Evolutionary conservation across 805 yeast species (phyloP), one percentile per base, ranked within the genome.

Genomic region (Candida maesae): DNA sequence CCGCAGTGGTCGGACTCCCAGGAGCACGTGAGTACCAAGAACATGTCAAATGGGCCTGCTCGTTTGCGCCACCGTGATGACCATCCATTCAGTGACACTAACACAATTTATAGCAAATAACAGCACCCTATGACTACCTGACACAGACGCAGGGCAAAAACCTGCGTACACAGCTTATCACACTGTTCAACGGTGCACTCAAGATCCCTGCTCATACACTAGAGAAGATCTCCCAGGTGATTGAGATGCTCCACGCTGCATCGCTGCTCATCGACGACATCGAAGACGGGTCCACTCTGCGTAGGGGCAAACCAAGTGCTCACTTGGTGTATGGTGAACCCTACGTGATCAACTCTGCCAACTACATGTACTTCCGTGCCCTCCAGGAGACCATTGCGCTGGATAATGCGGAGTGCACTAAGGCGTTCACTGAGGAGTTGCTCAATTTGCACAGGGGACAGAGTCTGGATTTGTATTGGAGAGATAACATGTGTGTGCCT

Each of bases 381-480:
- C 20, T 47, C 27, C 36, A 41, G 27, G 71, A 74, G 42, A 64
- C 70, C 43, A 67, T 80, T 29, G 52, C 62, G 41, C 55, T 68
- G 48, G 52, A 53, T 18, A 44, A 39, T 16, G 19, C 31, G 11
- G 35, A 39, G 8, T 62, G 67, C 4, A 49, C 60, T 53, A 57
- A 58, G 16, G 70, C 80, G 1, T 72, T 80, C 45, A 68, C 77
- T 45, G 84, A 84, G 37, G 96, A 90, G 52, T 69, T 90, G 78
- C 60, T 85, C 38, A 81, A 84, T 53, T 64, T 90, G 42, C 97
- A 90, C 58, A 71, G 84, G 35, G 98, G 98, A 6, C 98, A 90
- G 66, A 95, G 95, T 0, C 62, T 84, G 45, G 98, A 90, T 52
- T 71, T 90, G 16, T 83, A 80, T 60, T 90, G 97, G 96, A 69